Base-by-base conservation (phyloP, 2,329 filamentous ascomycete species). In the Colletotrichum somersetense region DNA sequence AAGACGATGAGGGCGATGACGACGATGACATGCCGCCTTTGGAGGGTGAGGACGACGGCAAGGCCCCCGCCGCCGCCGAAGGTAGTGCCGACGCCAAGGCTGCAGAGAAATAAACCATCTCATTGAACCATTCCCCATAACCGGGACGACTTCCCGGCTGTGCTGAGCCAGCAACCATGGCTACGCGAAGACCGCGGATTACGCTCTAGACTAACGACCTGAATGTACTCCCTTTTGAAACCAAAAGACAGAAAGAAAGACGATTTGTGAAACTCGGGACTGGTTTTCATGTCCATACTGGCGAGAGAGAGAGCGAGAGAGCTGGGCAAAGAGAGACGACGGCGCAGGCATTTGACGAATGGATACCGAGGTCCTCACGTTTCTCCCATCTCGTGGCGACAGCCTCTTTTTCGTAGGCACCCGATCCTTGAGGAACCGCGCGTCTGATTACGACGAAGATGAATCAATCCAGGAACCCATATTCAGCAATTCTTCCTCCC, bases 1-100 rank as follows among this genome's bases (percentile, higher is more conserved):
- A 85, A 7, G 86, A 87, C 30, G 85, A 87, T 2, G 89, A 88
- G 14, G 88, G 89, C 3, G 90, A 91, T 1, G 89, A 91, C 48
- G 92, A 94, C 64, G 93, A 94, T 5, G 94, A 96, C n/a, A 95
- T 97, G 91, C 94, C 95, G 70, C 90, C 89, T 76, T 90, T 97
- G 62, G 92, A 93, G 81, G 91, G 87, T 38, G 90, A 91, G 72
- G 79, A 77, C 52, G 62, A 64, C 46, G 67, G 71, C 62, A 67
- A 62, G 50, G 40, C 66, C 68, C 52, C 69, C 63, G 30, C 35
- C 62, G 57, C 48, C 68, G 38, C 48, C 68, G 38, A 66, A 1
- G 46, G n/a, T 5, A 20, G 10, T 61, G 59, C 70, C 18, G 65
- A 58, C 14, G 56, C 50, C 48, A 71, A 63, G 61, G 50, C 62